Conservation (phyloP, 2,329 filamentous ascomycete species). For the Penicillium decumbens region DNA sequence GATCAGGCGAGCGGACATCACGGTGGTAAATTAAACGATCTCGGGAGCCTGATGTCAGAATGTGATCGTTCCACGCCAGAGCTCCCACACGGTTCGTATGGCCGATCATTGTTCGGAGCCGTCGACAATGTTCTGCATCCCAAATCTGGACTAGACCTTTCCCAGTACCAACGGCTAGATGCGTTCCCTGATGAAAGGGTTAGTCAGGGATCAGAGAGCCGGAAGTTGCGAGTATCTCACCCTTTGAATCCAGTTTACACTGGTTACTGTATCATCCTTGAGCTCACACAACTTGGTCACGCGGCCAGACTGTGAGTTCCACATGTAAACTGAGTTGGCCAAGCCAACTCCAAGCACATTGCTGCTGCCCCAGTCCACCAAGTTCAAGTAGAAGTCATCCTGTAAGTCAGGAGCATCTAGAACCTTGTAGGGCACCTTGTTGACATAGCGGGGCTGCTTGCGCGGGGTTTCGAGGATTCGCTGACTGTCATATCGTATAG, state of each 20-base stretch:
- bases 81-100: conserved; percentile 91
- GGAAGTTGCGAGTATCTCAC: conserved; percentile 33
- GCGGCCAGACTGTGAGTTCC: conserved; percentile 86
- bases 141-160: conserved; percentile 96
- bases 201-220: neutral
- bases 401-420: conserved; percentile 92
- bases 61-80: conserved; percentile 96
- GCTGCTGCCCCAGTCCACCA: conserved; percentile 95
- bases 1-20: conserved; percentile 86
- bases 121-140: conserved; percentile 82
- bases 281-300: conserved; percentile 93
- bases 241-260: conserved; percentile 96
- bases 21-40: conserved; percentile 93
- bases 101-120: conserved; percentile 91
- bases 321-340: conserved; percentile 93
- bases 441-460: conserved; percentile 81
- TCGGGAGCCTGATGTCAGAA: conserved; percentile 88
- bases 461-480: conserved; percentile 87
- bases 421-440: conserved; percentile 97
- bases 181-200: conserved; percentile 60
- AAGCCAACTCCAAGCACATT: conserved; percentile 91
- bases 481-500: conserved; percentile 87
- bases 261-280: conserved; percentile 89
- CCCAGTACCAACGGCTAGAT: conserved; percentile 89
- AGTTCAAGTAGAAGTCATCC: conserved; percentile 95